phyloP scores from a whole-genome alignment of 345 rosid genomes.

The Gossypium australe region DNA sequence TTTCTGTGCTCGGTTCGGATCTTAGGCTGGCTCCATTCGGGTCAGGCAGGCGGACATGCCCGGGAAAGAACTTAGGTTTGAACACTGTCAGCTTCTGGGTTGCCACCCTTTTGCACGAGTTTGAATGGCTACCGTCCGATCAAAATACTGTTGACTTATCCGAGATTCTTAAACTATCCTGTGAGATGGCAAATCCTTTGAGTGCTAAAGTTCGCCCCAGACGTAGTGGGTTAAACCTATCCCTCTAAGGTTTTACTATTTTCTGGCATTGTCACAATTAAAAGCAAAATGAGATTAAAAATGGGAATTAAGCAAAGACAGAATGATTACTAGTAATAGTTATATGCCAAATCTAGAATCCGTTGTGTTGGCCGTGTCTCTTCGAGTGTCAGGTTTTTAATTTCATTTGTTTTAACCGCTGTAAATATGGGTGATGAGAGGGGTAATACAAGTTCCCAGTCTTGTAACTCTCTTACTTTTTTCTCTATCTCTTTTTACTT shows the following conservation, averaged over 20 bases:
- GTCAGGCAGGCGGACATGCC: constrained; percentile 78
- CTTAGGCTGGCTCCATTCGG: constrained; percentile 86
- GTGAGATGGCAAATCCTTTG: constrained; percentile 81
- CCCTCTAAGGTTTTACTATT: not conserved
- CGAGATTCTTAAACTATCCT: constrained; percentile 63
- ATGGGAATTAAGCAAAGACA: not conserved
- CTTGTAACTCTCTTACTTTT: not conserved
- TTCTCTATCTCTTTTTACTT: too few species aligned
- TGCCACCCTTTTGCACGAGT: constrained; percentile 62
- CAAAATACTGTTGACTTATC: constrained; percentile 48
- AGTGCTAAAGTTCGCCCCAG: constrained; percentile 38
- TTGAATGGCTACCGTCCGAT: constrained; percentile 46
- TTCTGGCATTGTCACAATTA: not conserved
- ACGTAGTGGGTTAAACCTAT: constrained; percentile 12
- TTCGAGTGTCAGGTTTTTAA: constrained; percentile 3
- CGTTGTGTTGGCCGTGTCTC: not conserved
- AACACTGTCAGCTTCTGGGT: constrained; percentile 66
- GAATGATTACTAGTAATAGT: not conserved
- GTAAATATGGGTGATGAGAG: constrained; percentile 6
- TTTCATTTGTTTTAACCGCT: constrained; percentile 12
- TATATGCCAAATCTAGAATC: not conserved
- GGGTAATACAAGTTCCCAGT: not conserved
- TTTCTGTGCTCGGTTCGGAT: constrained; percentile 80
- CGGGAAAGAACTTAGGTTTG: constrained; percentile 67
- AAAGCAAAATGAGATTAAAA: not conserved